Evolutionary conservation across 345 rosid genomes (phyloP), one percentile per base, ranked within the genome.

Genomic region (Populus simonii): DNA sequence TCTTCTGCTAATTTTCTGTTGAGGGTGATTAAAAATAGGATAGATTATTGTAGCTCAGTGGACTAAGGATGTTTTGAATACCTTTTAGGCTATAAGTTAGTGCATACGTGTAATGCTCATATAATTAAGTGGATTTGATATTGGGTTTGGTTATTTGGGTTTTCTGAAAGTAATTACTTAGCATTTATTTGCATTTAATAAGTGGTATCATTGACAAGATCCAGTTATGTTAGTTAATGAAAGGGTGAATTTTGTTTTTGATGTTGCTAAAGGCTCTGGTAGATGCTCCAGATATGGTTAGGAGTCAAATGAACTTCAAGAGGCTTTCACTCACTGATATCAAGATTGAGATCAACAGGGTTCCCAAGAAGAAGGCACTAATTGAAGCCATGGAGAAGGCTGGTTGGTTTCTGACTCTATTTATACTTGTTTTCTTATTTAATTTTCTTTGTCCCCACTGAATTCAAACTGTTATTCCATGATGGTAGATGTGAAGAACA

Each of bases 281-380:
- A n/a, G 82, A 79, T 79, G 71, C 82, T 8, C 82, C 82, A 1
- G 78, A 79, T 68, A 79, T 79, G 82, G 82, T 79, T 25, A 79
- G 82, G 74, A 47, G 82, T 57, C 82, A 79, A 57, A 70, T 80
- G 66, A 75, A 80, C 75, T 80, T 75, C 75, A 80, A 80, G 79
- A 74, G 79, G 79, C 75, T 80, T n/a, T 69, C 79, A 0, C 79
- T 80, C 3, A 75, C 83, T 5, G 83, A 75, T 47, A 70, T 75
- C 74, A 79, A 79, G 78, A 78, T 78, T 23, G 81, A 78, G 39
- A 78, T 78, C 69, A 78, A 78, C 20, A 78, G 82, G 78, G 73
- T 73, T 53, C 73, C 82, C 10, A 74, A 73, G 68, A 79, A 79
- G 78, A 79, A 79, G 69, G 45, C 74, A 0, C 73, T 79, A 1